Evolutionary conservation across 306 rosid species (phyloP).

Genomic region (Rubus idaeus): DNA sequence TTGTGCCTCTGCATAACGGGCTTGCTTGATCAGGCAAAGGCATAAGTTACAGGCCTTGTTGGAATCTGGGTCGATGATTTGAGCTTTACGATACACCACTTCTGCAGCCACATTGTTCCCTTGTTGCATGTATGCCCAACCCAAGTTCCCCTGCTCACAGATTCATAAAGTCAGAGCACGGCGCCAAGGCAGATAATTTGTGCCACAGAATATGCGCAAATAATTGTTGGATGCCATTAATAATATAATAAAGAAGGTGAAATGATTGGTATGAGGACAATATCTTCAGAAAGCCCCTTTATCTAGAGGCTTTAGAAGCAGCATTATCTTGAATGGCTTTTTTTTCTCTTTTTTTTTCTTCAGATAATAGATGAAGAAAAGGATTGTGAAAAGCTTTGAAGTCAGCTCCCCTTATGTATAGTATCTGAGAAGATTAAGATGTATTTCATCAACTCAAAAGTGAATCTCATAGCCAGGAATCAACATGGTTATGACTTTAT

Average conservation of each 20-base stretch:
- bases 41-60: slow-evolving; percentile 85
- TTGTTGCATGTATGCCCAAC: slow-evolving; percentile 97
- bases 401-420: background rate
- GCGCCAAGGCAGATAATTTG: background rate
- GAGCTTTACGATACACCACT: slow-evolving; percentile 74
- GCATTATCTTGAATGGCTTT: background rate
- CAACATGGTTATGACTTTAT: background rate
- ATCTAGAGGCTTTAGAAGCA: background rate
- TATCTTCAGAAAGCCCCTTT: background rate
- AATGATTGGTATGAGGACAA: background rate
- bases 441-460: background rate
- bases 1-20: slow-evolving; percentile 54
- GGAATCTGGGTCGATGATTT: slow-evolving; percentile 72
- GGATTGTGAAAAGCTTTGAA: background rate
- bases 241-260: background rate
- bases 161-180: background rate
- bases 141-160: slow-evolving; percentile 72
- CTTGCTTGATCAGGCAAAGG: slow-evolving; percentile 63
- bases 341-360: background rate
- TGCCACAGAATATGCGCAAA: background rate
- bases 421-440: background rate
- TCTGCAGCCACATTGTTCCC: slow-evolving; percentile 64
- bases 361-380: background rate
- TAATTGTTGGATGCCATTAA: too few species aligned
- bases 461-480: background rate